Conservation (phyloP, 306 rosid species). For the Lablab purpureus region DNA sequence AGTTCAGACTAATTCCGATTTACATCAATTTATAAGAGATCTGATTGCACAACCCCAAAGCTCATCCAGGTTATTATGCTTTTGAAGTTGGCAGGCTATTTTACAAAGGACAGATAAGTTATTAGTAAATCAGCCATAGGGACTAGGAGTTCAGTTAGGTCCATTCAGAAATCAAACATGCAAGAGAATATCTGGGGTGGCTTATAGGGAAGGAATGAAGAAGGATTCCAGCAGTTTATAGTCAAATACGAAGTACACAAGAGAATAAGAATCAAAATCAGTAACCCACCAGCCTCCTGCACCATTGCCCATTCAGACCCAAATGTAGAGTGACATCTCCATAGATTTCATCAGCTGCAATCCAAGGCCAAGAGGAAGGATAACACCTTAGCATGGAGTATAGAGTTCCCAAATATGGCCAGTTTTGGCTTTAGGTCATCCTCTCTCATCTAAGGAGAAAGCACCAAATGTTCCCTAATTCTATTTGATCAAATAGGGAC, state of each 20-base stretch:
- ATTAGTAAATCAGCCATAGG: background rate
- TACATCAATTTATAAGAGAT: background rate
- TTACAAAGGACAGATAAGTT: background rate
- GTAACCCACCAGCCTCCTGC: background rate
- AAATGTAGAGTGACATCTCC: background rate
- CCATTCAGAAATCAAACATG: background rate
- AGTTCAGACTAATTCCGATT: background rate
- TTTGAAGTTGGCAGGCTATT: background rate
- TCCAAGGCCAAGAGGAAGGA: background rate
- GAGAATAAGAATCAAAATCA: background rate
- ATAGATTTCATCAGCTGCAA: background rate
- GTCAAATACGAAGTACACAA: background rate
- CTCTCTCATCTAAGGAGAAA: background rate
- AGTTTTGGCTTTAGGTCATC: background rate
- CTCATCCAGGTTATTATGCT: background rate
- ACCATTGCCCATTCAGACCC: background rate
- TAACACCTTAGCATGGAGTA: background rate
- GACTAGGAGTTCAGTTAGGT: background rate
- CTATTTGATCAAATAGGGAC: background rate
- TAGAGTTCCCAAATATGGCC: background rate
- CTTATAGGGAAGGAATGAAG: background rate
- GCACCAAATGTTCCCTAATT: background rate
- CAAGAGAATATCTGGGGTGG: background rate
- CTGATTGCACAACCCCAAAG: background rate
- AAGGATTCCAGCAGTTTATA: slow-evolving; percentile 1